Base-by-base conservation (phyloP, 1,284 basidiomycete species). In the Phylloporus sp. region DNA sequence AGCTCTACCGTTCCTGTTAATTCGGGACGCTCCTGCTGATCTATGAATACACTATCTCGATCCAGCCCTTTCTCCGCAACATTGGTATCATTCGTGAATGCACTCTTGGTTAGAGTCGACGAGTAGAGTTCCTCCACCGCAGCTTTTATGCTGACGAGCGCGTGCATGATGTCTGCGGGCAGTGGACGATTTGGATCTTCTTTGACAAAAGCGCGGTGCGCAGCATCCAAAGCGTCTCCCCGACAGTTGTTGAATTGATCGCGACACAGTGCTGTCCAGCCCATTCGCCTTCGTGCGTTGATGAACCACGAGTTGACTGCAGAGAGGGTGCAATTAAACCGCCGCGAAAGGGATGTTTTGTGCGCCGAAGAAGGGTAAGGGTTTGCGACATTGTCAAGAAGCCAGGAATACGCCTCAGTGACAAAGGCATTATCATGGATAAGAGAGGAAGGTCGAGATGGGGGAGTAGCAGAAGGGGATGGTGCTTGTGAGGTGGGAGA, bases 251-350 rank as follows among this genome's bases (percentile, higher is more conserved):
- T 41, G 66, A 85, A 88, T 7, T 69, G 66, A 2, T 72, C 67
- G 41, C 78, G 82, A 11, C 81, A 80, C 1, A 88, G 64, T 0
- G 66, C 56, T 3, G 82, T 85, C 87, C 86, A 88, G 0, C 86
- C 86, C 4, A 87, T 86, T 1, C 85, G 80, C 14, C 82, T 79
- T 1, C 87, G 77, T 3, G 76, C 77, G 37, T 83, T 83, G 15
- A 78, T 71, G 56, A 88, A 88, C 87, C 86, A 88, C 0, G 76
- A 73, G 63, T 82, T 81, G 25, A 88, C 71, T 6, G 82, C 77
- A 41, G 80, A 81, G 1, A 78, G 19, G 0, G 78, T 27, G 1
- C 70, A 76, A 1, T 73, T 70, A 0, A 80, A 71, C 1, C 63
- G 63, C 0, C 52, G 60, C 0, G 81, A 73, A 12, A 87, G 74